Evolutionary conservation across 441 rosid species (phyloP).

Genomic region (Isatis lusitanica): DNA sequence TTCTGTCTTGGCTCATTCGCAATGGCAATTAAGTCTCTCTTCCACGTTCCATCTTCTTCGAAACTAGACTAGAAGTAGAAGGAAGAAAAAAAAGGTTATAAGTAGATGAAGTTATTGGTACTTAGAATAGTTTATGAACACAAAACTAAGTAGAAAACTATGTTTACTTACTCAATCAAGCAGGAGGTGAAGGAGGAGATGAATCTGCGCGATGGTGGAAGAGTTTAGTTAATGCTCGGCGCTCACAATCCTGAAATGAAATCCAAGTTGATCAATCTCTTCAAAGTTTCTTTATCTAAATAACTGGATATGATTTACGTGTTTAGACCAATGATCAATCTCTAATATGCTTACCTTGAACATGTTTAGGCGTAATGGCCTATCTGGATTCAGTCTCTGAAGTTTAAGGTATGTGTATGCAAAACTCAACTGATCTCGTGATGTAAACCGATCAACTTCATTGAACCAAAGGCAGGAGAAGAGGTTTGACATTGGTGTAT

Average conservation of each 20-base stretch:
- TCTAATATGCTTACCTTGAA: conserved; percentile 58
- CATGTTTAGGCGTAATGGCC: conserved; percentile 73
- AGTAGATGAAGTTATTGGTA: not conserved
- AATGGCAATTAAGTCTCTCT: conserved; percentile 6
- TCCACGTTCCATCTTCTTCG: conserved; percentile 26
- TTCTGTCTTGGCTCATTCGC: not conserved
- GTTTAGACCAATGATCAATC: not conserved
- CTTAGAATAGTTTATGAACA: not conserved
- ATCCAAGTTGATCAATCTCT: conserved; percentile 22
- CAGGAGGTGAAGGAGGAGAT: conserved; percentile 38
- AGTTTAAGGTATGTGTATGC: conserved; percentile 86
- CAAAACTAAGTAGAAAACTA: not conserved
- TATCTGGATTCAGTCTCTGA: conserved; percentile 70
- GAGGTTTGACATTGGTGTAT: conserved; percentile 92
- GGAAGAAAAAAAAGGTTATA: not conserved
- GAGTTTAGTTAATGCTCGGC: conserved; percentile 66
- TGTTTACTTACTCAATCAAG: conserved; percentile 41
- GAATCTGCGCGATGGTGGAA: conserved; percentile 59
- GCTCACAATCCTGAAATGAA: conserved; percentile 81
- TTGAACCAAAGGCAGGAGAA: conserved; percentile 94
- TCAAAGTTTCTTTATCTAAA: not conserved
- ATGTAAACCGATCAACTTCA: conserved; percentile 87
- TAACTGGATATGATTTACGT: not conserved
- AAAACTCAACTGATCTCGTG: conserved; percentile 93
- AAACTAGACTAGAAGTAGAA: conserved; percentile 8